Base-by-base conservation (phyloP, 805 yeast species). In the Metschnikowia colocasiae region DNA sequence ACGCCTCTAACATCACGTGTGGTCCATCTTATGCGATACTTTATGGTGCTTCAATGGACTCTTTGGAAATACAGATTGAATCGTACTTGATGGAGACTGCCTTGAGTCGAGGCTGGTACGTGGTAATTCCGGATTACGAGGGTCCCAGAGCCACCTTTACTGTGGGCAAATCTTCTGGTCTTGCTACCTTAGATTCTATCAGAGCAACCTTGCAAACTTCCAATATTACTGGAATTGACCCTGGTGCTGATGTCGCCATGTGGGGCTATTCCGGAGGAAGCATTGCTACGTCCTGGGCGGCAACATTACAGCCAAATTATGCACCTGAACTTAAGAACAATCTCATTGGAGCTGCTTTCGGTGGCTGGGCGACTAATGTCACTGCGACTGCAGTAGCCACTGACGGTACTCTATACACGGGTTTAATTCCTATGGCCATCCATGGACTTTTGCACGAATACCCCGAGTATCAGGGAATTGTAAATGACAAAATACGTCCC, bases 181-280 rank as follows among this genome's bases (percentile, higher is more conserved):
- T 65, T 9, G 62, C 63, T 9, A 53, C 59, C 0, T 59, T 70
- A 40, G 68, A 70, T 46, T 57, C 68, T 4, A 45, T 70, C 10
- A 48, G 70, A 34, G 74, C 65, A 3, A 54, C 59, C 1, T 56
- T 68, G 27, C 25, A 32, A 5, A 43, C 62, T 5, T 52, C 48
- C 4, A 49, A 52, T 26, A 31, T 48, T 16, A 56, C 67, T 6
- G 61, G 62, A 2, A 38, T 65, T 15, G 29, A 45, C 5, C 23
- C 49, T 3, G 49, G 54, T 15, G 62, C 70, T 15, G 45, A 43
- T 18, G 47, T 52, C 2, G 58, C 53, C 23, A 29, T 69, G 44
- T 67, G 68, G 67, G 74, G 74, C 2, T 70, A 65, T 45, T 65
- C 71, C 2, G 75, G 75, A 10, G 74, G 73, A 2, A 57, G 69